Conservation (phyloP, 176 grass and related monocot species). For the Avena sativa region DNA sequence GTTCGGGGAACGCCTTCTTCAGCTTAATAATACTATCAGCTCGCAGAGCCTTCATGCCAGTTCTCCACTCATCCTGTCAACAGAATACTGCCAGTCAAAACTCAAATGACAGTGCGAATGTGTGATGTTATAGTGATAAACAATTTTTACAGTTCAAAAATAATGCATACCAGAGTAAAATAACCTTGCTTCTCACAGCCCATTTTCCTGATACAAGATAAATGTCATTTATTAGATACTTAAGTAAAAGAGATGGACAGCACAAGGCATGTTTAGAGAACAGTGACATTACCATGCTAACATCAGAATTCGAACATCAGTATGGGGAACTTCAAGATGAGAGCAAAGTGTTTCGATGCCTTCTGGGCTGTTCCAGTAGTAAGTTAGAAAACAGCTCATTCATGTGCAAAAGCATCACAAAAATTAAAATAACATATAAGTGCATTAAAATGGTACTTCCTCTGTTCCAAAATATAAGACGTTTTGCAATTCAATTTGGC, state of each 20-base stretch:
- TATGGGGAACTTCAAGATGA: slow-evolving; percentile 87
- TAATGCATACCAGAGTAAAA: slow-evolving; percentile 84
- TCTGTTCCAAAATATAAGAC: too few relatives aligned
- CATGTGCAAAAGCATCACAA: neutral
- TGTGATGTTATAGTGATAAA: neutral
- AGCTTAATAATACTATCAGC: slow-evolving; percentile 89
- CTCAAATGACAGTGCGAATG: slow-evolving; percentile 3
- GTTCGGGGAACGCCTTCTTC: slow-evolving; percentile 92
- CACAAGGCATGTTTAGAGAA: slow-evolving; percentile 25
- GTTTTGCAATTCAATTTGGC: too few relatives aligned
- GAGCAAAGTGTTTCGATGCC: slow-evolving; percentile 93
- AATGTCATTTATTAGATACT: slow-evolving; percentile 36
- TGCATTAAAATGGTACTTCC: slow-evolving; percentile 7
- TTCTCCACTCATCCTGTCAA: slow-evolving; percentile 93
- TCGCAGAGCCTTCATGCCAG: slow-evolving; percentile 87
- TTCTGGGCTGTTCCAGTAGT: slow-evolving; percentile 73
- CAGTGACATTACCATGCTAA: slow-evolving; percentile 78
- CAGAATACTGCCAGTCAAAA: slow-evolving; percentile 31
- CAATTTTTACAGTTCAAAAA: slow-evolving; percentile 14
- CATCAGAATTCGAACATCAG: slow-evolving; percentile 99
- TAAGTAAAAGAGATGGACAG: slow-evolving; percentile 14
- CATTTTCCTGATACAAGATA: slow-evolving; percentile 85
- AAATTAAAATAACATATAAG: neutral
- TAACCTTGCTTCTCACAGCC: slow-evolving; percentile 93
- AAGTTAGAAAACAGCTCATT: neutral